These are phyloP conservation scores for Pulicaria dysenterica DNA, from an alignment of 129 eudicot genomes.

Conservation along the genomic window DNA sequence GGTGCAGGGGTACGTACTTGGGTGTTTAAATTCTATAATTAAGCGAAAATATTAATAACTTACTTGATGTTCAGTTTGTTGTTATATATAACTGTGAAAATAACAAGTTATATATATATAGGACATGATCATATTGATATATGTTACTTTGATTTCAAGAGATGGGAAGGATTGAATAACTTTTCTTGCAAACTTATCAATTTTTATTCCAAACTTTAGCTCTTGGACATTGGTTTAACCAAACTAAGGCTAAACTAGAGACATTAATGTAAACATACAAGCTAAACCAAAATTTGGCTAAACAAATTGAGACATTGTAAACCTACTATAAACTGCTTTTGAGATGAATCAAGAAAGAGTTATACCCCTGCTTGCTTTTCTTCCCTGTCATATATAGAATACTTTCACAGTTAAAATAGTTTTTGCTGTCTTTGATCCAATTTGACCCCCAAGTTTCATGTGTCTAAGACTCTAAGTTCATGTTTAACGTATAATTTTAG, in stretches of 20 bases:
- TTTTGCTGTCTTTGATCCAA: too few relatives aligned
- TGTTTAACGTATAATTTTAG: too few relatives aligned
- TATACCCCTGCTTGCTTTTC: too few relatives aligned
- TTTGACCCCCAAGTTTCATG: too few relatives aligned
- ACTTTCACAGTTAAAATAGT: too few relatives aligned
- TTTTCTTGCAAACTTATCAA: constrained; percentile 48
- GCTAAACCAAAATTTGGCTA: too few relatives aligned
- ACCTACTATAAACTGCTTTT: too few relatives aligned
- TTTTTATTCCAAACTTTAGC: constrained; percentile 51
- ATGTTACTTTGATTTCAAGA: constrained; percentile 33
- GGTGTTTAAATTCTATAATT: not conserved
- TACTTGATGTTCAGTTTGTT: constrained; percentile 23
- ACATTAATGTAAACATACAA: too few relatives aligned
- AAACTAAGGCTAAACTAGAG: not conserved
- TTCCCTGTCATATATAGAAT: too few relatives aligned
- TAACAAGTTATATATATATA: constrained; percentile 13
- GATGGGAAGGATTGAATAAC: constrained; percentile 36
- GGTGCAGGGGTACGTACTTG: not conserved
- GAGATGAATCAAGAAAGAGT: too few relatives aligned
- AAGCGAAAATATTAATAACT: not conserved
- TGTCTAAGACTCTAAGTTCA: too few relatives aligned
- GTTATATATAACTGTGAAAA: constrained; percentile 13
- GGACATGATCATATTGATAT: constrained; percentile 1
- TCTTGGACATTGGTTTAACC: constrained; percentile 17
- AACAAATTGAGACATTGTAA: too few relatives aligned